Evolutionary conservation across 129 eudicot genomes (phyloP), one percentile per base, ranked within the genome.

Genomic region (Heracleum sosnowskyi): DNA sequence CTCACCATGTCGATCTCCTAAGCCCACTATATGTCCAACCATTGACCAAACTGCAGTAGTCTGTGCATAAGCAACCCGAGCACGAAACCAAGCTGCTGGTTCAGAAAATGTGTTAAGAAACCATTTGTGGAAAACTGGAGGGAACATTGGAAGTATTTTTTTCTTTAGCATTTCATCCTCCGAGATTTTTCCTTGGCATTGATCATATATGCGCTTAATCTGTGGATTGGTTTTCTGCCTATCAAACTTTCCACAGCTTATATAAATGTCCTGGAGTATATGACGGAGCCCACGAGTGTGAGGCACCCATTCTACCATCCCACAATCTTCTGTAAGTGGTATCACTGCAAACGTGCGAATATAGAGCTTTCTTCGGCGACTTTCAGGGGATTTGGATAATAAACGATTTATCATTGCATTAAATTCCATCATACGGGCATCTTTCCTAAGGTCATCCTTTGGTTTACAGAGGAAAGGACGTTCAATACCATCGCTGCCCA

Each of bases 301-400:
- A 35, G 99, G 99, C 31, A 96, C 99, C 99, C 99, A 96, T 76
- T 96, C 99, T 77, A 96, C 99, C 99, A 96, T 96, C 45, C 99
- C 99, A 87, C 99, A 96, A 78, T 96, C 99, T 82, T 96, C 99
- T 44, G 96, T 90, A 77, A 96, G 81, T 16, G 99, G 99, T 70
- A 96, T 83, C 79, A 96, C 99, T 9, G 97, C 96, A 83, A 96
- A 96, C 49, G 99, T 92, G 64, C 99, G 95, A 74, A 96, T 80
- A 57, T 96, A 96, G 47, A 96, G 97, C 83, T 96, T 96, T 75
- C 99, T 86, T 74, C 96, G 88, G 35, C 97, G 96, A 86, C 99
- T 96, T 92, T 96, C 97, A 41, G 99, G 91, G 83, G 85, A 78
- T 79, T 92, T 96, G 29, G 92, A 88, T 33, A 96, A 82, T 82